Percentiles rank a stretch among this genome's conserved stretches.
Evolutionary conservation across 768 basidiomycete species (phyloP).

Genomic region (Scleroderma citrinum): DNA sequence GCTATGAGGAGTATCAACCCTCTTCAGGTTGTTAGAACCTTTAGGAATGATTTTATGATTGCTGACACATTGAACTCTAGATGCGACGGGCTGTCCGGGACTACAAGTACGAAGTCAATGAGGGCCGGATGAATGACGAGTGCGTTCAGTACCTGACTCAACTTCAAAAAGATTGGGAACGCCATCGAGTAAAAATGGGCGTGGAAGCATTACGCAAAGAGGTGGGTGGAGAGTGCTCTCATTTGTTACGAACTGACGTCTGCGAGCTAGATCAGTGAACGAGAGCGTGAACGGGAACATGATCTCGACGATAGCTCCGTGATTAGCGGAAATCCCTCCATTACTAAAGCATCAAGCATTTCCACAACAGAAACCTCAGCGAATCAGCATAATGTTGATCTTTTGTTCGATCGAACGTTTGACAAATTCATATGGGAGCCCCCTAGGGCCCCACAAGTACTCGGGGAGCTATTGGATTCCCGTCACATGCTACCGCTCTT

Average conservation of each 20-base stretch:
- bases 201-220: slow-evolving; percentile 83
- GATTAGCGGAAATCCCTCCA: slow-evolving; percentile 34
- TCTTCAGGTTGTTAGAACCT: slow-evolving; percentile 54
- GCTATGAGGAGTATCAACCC: slow-evolving; percentile 85
- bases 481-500: slow-evolving; percentile 87
- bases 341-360: slow-evolving; percentile 24
- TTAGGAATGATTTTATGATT: background rate
- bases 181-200: slow-evolving; percentile 79
- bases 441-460: slow-evolving; percentile 66
- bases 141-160: slow-evolving; percentile 92
- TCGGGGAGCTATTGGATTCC: slow-evolving; percentile 90
- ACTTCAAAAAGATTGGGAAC: slow-evolving; percentile 96
- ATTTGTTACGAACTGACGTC: slow-evolving; percentile 2
- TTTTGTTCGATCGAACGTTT: slow-evolving; percentile 65
- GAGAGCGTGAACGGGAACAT: slow-evolving; percentile 62
- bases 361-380: slow-evolving; percentile 30
- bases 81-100: slow-evolving; percentile 93
- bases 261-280: slow-evolving; percentile 51
- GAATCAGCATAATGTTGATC: slow-evolving; percentile 61
- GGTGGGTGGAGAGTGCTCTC: slow-evolving; percentile 33
- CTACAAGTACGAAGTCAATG: slow-evolving; percentile 91
- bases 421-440: slow-evolving; percentile 75
- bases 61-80: slow-evolving; percentile 29
- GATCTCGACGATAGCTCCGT: slow-evolving; percentile 25
- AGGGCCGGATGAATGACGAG: slow-evolving; percentile 90